Evolutionary conservation across 2,329 filamentous ascomycete species (phyloP).

Genomic region (Talaromyces sp.): DNA sequence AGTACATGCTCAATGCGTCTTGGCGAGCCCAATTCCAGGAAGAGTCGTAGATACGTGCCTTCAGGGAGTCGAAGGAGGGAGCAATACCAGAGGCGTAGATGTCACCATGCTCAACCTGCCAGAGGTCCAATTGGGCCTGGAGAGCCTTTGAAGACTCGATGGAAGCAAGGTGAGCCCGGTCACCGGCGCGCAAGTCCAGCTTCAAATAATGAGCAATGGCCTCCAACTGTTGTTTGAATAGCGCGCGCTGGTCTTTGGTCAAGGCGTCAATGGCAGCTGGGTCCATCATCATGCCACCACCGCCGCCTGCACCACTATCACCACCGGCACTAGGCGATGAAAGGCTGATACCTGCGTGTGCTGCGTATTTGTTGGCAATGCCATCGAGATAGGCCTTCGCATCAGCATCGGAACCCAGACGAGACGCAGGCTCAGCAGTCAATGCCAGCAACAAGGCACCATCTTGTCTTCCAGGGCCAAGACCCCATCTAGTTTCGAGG

Average conservation of each 20-base stretch:
- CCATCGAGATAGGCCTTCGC: constrained; percentile 91
- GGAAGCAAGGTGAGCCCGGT: constrained; percentile 84
- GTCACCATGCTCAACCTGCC: constrained; percentile 93
- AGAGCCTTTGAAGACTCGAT: constrained; percentile 83
- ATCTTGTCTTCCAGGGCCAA: constrained; percentile 83
- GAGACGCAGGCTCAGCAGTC: constrained; percentile 86
- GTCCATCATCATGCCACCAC: constrained; percentile 98
- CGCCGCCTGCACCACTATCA: constrained; percentile 64
- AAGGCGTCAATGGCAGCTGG: constrained; percentile 93
- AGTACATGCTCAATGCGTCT: constrained; percentile 97
- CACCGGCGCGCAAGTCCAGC: constrained; percentile 92
- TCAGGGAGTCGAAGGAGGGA: constrained; percentile 87
- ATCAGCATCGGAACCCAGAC: constrained; percentile 84
- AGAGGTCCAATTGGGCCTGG: constrained; percentile 90
- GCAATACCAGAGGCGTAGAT: constrained; percentile 94
- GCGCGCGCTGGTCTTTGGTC: constrained; percentile 90
- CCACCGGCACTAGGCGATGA: constrained; percentile 69
- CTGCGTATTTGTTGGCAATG: constrained; percentile 84
- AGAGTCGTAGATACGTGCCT: constrained; percentile 94
- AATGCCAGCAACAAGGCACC: constrained; percentile 83
- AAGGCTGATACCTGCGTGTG: constrained; percentile 77
- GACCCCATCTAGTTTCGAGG: constrained; percentile 87
- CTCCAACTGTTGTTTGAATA: constrained; percentile 98
- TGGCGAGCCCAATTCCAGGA: constrained; percentile 99
- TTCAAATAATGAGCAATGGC: constrained; percentile 93